Evolutionary conservation across 1,139 yeast genomes (phyloP), one percentile per base, ranked within the genome.

Genomic region (Suhomyces anneliseae): DNA sequence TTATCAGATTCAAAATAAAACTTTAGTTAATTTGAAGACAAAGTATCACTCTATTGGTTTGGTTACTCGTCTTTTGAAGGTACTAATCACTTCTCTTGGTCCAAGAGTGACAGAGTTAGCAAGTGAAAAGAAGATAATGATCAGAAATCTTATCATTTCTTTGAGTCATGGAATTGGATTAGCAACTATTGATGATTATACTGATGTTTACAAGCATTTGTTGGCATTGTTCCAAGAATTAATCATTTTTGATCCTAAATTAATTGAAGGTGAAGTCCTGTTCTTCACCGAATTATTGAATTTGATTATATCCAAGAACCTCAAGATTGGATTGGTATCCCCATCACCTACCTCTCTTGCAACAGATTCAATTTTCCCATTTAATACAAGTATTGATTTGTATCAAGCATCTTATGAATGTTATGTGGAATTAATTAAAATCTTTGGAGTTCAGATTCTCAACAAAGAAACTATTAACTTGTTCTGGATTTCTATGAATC

Each of bases 401-500:
- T 72, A 70, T 49, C 58, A 61, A 33, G 62, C 65, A 6, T 76
- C 78, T 1, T 74, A 69, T 50, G 68, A 62, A 29, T 73, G 79
- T 47, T 72, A 70, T 49, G 64, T 64, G 27, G 79, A 74, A 47
- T 56, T 74, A 40, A 60, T 75, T 27, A 75, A 75, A 51, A 67
- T 75, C 9, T 64, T 58, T 39, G 79, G 78, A 0, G 64, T 62
- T 10, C 42, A 57, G 42, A 51, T 70, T 4, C 56, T 75, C 36
- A 60, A 61, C n/a, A 70, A 68, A 43, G 73, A 71, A n/a, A 64
- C 70, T 1, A 61, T 69, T 11, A 68, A 64, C 44, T 61, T 74
- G 46, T 61, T 72, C 15, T 75, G 79, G 79, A 69, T 71, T 7
- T 69, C 77, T 10, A 69, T 75, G 74, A 70, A 74, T 45, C 57